Percentiles rank a stretch among this genome's conserved stretches.
Conservation (phyloP, 2,329 filamentous ascomycete genomes). For the Aschersonia sp. region DNA sequence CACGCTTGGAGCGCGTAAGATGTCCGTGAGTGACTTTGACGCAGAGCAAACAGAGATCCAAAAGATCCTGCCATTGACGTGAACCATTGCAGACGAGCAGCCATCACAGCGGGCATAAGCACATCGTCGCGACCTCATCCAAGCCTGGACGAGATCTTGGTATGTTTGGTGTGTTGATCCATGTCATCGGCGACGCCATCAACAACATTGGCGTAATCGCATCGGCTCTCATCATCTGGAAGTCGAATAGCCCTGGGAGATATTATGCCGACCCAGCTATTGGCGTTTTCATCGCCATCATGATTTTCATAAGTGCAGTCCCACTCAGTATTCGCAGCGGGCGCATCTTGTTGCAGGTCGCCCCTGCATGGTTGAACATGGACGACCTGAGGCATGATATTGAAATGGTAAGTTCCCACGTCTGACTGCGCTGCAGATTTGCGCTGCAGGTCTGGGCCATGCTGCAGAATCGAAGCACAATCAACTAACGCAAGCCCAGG, state of each 20-base stretch:
- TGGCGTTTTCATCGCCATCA: slow-evolving; percentile 54
- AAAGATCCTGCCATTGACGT: not conserved
- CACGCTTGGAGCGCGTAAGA: not conserved
- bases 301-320: slow-evolving; percentile 51
- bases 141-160: slow-evolving; percentile 44
- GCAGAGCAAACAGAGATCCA: not conserved
- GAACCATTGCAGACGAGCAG: not conserved
- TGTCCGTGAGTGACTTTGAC: not conserved
- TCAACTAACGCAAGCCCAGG: slow-evolving; percentile 21
- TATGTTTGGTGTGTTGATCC: slow-evolving; percentile 55
- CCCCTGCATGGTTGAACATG: slow-evolving; percentile 42
- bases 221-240: slow-evolving; percentile 55
- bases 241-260: slow-evolving; percentile 36
- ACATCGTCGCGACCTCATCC: slow-evolving; percentile 18
- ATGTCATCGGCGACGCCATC: slow-evolving; percentile 57
- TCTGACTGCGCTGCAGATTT: no score
- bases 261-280: slow-evolving; percentile 62
- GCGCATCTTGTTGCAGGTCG: slow-evolving; percentile 52
- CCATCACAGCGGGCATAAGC: slow-evolving; percentile 34
- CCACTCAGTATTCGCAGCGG: slow-evolving; percentile 49
- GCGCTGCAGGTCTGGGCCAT: no score
- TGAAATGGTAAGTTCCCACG: slow-evolving; percentile 32
- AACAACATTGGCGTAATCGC: slow-evolving; percentile 67
- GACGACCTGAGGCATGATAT: slow-evolving; percentile 54
- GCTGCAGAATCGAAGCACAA: not conserved